Evolutionary conservation across 2,329 filamentous ascomycete genomes (phyloP), one percentile per base, ranked within the genome.

Genomic region (Exophiala bonariae): DNA sequence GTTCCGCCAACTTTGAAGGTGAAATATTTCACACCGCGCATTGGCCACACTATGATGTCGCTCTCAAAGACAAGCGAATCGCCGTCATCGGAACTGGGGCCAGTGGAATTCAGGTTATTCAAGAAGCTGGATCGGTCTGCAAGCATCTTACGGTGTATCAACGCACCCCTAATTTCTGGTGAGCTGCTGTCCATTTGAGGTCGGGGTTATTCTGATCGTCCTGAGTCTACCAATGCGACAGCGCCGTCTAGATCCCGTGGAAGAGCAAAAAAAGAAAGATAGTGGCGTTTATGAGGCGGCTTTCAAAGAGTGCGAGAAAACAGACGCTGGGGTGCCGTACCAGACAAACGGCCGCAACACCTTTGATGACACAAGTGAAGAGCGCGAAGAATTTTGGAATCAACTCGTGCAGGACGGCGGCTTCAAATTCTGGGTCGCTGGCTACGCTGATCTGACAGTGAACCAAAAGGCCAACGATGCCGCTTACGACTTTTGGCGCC

Each of bases 1-100:
- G 81, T 7, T 71, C 83, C 50, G 72, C 79, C 2, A 66, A 16
- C 19, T 86, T 83, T 69, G 71, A 79, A 44, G 83, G 83, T 13
- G 62, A 72, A 13, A 72, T 83, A 8, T 74, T 80, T 56, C 81
- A 84, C 61, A 77, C 78, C 0, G 79, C 78, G 1, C 77, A 77
- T 59, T 83, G 81, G 81, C 80, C 81, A 1, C 70, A 80, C 6
- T 65, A 74, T 3, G 69, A 76, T 9, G 69, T 84, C 17, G 70
- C 77, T 38, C 72, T 82, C 18, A 72, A 72, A 37, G 74, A 73
- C 39, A 85, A 85, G 61, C 71, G 75, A 11, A 75, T 80, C 42
- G 83, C 76, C 18, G 74, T 85, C 44, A 78, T 86, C 20, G 83
- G 83, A 4, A 85, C 81, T 0, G 83, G 83, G 1, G 78, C 81